Evolutionary conservation across 495 filamentous ascomycete species (phyloP).

Genomic region (Penicillium paxilli): DNA sequence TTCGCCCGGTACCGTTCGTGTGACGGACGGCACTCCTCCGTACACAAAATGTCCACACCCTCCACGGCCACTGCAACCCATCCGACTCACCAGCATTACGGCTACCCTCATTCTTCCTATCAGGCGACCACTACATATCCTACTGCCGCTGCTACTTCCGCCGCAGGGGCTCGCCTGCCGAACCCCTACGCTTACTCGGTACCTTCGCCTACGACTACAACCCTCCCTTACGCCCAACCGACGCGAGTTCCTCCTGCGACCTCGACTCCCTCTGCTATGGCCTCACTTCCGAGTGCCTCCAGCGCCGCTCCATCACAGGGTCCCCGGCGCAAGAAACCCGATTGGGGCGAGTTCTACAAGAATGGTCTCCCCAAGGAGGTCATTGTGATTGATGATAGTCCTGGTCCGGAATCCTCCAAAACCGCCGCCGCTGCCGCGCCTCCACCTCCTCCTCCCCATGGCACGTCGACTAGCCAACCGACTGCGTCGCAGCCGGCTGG

Average conservation of each 20-base stretch:
- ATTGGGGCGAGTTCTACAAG: conserved; percentile 91
- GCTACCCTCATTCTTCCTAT: conserved; percentile 69
- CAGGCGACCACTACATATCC: conserved; percentile 53
- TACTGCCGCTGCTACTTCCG: conserved; percentile 44
- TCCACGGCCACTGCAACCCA: conserved; percentile 78
- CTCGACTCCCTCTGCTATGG: conserved; percentile 37
- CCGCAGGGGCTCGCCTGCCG: conserved; percentile 52
- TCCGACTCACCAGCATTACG: conserved; percentile 69
- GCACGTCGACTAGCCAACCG: conserved; percentile 10
- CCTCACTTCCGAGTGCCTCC: conserved; percentile 30
- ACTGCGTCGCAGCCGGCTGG: conserved; percentile 52
- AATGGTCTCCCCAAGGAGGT: conserved; percentile 91
- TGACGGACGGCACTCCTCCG: conserved; percentile 31
- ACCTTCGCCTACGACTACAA: conserved; percentile 43
- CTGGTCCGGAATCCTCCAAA: conserved; percentile 59
- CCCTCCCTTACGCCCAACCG: conserved; percentile 37
- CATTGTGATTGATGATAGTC: conserved; percentile 94
- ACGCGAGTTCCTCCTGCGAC: conserved; percentile 31
- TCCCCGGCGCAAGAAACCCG: conserved; percentile 61
- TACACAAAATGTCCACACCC: conserved; percentile 74
- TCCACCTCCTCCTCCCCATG: conserved; percentile 24
- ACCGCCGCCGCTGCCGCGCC: conserved; percentile 6
- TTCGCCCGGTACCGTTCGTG: conserved; percentile 55
- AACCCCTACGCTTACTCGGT: conserved; percentile 49
- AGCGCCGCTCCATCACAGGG: conserved; percentile 49